Evolutionary conservation across 208 protist species (phyloP).

Genomic region (Leishmania gerbilli): DNA sequence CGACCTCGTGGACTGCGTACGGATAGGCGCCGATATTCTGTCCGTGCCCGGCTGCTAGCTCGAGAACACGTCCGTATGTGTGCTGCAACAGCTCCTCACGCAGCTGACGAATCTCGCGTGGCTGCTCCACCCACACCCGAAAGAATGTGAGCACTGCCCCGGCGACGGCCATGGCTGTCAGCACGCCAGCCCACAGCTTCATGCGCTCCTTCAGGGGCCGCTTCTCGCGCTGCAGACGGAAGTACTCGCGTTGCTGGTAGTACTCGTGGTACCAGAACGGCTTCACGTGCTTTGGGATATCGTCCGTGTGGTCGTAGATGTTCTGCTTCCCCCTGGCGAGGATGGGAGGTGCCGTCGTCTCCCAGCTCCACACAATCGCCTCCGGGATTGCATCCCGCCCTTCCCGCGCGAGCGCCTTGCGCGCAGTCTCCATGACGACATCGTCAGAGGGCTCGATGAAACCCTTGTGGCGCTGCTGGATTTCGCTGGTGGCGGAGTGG

Average conservation of each 20-base stretch:
- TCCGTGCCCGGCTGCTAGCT: constrained; percentile 86
- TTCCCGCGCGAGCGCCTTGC: constrained; percentile 78
- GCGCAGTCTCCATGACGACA: constrained; percentile 85
- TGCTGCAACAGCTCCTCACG: constrained; percentile 85
- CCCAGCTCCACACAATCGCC: constrained; percentile 78
- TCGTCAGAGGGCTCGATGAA: constrained; percentile 85
- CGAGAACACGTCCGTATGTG: constrained; percentile 85
- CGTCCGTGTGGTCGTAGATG: constrained; percentile 85
- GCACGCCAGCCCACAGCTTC: constrained; percentile 37
- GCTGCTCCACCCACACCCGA: constrained; percentile 88
- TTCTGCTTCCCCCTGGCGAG: constrained; percentile 81
- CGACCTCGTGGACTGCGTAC: constrained; percentile 87
- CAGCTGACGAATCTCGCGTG: constrained; percentile 75
- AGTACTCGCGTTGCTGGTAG: constrained; percentile 90
- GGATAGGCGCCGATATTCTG: constrained; percentile 92
- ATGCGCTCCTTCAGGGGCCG: constrained; percentile 72
- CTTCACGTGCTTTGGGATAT: constrained; percentile 88
- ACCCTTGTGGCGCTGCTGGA: constrained; percentile 48
- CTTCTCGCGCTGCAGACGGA: constrained; percentile 78
- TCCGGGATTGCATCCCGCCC: constrained; percentile 73
- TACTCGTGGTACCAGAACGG: constrained; percentile 89
- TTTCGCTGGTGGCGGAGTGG: constrained; percentile 6
- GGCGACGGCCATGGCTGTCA: constrained; percentile 35
- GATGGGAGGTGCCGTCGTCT: constrained; percentile 76
- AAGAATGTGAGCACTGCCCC: constrained; percentile 64